Base-by-base conservation (phyloP, 371 early-diverging fungal genomes). In the Mucor saturninus region DNA sequence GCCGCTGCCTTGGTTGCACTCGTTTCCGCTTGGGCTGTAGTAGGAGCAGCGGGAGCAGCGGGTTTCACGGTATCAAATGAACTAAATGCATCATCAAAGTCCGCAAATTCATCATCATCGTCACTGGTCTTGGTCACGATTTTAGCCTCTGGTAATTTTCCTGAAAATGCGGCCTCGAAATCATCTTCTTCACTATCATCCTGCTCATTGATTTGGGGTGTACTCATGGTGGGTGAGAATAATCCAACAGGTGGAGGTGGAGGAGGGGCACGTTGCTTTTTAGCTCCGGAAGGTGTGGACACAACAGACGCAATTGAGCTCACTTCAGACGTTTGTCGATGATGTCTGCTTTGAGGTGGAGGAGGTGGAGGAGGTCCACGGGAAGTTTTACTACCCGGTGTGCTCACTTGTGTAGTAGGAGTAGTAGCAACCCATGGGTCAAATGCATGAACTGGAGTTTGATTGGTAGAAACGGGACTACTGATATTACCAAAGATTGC, bases 301-400 rank as follows among this genome's bases (percentile, higher is more conserved):
- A 67, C 72, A 38, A 72, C 54, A 5, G 64, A 71, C 31, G 64
- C 54, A 6, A 64, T 62, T n/a, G 73, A 64, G 37, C 57, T 56
- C 38, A 61, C 40, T 55, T 77, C 80, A 38, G 72, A 71, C 4
- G 72, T 28, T 54, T 72, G 67, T 26, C 71, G 73, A 54, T 71
- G 76, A 50, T 75, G 76, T 61, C 81, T 73, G 43, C 77, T 75
- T 55, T 77, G 77, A n/a, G 82, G 76, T 45, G 82, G 81, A 7
- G 81, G 74, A 30, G 80, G 76, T 0, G 21, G 21, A 15, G 79
- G 79, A 31, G 70, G 73, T 6, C 65, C 65, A 48, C 69, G 67
- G 21, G 56, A 43, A n/a, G 43, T 56, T 45, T 55, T 71, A 54
- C 49, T 49, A 55, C 40, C 21, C 21, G 21, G 21, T 21, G 21